These are phyloP conservation scores for Sporothrix curviconia DNA, from an alignment of 2,329 filamentous ascomycete genomes.

Conservation along the genomic window DNA sequence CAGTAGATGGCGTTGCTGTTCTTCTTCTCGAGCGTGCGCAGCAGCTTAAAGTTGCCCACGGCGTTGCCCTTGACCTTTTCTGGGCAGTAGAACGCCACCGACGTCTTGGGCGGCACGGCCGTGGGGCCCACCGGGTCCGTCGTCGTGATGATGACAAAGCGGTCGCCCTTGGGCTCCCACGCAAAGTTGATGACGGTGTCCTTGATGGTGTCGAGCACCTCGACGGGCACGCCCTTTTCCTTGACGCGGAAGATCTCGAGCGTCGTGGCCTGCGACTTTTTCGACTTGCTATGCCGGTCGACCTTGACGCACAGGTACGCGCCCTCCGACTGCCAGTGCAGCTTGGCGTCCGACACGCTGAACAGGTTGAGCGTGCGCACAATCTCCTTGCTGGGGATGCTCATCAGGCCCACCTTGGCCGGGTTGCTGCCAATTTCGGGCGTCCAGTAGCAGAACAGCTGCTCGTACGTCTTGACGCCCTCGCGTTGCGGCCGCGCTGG, in stretches of 20 bases:
- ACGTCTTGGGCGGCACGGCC: conserved; percentile 85
- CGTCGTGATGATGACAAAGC: conserved; percentile 94
- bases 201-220: conserved; percentile 96
- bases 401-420: conserved; percentile 94
- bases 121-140: conserved; percentile 72
- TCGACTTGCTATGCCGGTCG: conserved; percentile 96
- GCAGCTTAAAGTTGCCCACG: conserved; percentile 91
- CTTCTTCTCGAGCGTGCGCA: conserved; percentile 95
- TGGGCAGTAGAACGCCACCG: conserved; percentile 92
- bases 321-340: conserved; percentile 96
- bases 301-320: conserved; percentile 97
- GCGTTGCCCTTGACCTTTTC: conserved; percentile 81
- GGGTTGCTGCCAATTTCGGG: conserved; percentile 97
- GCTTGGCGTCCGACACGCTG: conserved; percentile 94
- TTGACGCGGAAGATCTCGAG: conserved; percentile 96
- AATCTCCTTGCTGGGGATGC: conserved; percentile 87
- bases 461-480: conserved; percentile 84
- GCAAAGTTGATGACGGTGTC: conserved; percentile 99
- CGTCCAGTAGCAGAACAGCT: conserved; percentile 97
- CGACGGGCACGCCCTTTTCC: conserved; percentile 96
- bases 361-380: conserved; percentile 94
- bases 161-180: conserved; percentile 96
- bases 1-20: conserved; percentile 99
- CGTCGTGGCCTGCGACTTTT: conserved; percentile 95
- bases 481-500: conserved; percentile 76